Percentiles rank a stretch among this genome's conserved stretches.
Evolutionary conservation across 1,139 yeast species (phyloP).

Genomic region (Geotrichum klebahnii): DNA sequence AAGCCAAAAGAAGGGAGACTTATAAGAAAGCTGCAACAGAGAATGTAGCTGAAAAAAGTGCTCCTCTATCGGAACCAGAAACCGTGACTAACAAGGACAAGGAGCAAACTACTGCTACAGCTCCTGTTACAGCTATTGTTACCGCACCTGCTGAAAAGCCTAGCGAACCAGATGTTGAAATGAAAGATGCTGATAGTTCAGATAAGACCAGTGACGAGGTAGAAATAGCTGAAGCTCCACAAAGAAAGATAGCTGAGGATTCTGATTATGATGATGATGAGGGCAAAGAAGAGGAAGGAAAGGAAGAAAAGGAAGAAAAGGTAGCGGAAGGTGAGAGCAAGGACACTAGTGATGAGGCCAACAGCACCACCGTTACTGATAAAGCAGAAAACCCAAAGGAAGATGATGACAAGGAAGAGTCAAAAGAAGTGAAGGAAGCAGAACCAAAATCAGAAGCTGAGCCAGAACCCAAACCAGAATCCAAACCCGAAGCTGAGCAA

Average conservation of each 20-base stretch:
- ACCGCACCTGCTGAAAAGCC: constrained; percentile 15
- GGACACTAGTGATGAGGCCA: background rate
- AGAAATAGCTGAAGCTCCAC: constrained; percentile 58
- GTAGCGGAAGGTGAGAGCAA: background rate
- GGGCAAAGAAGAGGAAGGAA: constrained; percentile 24
- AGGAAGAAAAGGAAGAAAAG: background rate
- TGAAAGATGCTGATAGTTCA: constrained; percentile 24
- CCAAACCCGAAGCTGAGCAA: background rate
- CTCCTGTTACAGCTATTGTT: constrained; percentile 9
- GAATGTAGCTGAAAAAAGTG: no score
- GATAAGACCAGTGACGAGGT: no score
- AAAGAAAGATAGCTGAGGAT: constrained; percentile 75
- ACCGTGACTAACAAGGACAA: no score
- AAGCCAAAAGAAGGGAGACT: no score
- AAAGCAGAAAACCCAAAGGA: background rate
- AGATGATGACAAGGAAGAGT: background rate
- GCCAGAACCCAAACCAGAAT: background rate
- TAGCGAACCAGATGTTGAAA: constrained; percentile 18
- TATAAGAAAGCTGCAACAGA: no score
- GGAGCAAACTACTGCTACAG: background rate
- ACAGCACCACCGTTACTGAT: background rate
- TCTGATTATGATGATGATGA: constrained; percentile 76
- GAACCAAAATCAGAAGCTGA: background rate
- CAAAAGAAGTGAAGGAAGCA: background rate
- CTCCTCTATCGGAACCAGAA: no score